A percentile compares a stretch with the other conserved stretches of the same genome.
These are phyloP conservation scores for Mycena latifolia DNA, from an alignment of 768 basidiomycete genomes.

Conservation along the genomic window DNA sequence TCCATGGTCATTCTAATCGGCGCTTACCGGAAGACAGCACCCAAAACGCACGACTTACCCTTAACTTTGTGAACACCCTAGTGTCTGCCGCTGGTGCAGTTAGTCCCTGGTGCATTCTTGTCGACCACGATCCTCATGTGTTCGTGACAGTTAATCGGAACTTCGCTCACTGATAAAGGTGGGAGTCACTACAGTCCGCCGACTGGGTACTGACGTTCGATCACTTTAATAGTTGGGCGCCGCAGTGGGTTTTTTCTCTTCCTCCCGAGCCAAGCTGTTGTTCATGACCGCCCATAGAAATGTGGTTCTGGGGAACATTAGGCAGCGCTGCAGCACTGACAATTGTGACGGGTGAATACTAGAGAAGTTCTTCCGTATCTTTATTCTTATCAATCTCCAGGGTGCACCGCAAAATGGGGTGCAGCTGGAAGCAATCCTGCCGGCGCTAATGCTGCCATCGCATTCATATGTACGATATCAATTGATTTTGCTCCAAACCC, in stretches of 20 bases:
- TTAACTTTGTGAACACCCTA: constrained; percentile 43
- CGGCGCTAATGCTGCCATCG: constrained; percentile 42
- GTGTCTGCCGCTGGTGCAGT: constrained; percentile 40
- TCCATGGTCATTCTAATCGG: background rate
- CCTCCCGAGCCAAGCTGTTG: background rate
- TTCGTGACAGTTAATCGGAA: constrained; percentile 15
- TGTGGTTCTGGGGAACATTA: constrained; percentile 45
- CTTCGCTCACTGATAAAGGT: constrained; percentile 30
- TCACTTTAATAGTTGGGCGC: constrained; percentile 36
- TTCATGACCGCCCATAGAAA: constrained; percentile 23
- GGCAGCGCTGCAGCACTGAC: constrained; percentile 34
- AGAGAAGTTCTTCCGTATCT: too few relatives aligned
- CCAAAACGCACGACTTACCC: constrained; percentile 39
- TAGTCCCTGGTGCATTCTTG: background rate
- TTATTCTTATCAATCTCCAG: constrained; percentile 17
- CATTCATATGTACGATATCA: constrained; percentile 39
- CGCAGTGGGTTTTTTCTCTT: constrained; percentile 30
- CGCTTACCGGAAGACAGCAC: constrained; percentile 23
- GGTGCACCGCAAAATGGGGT: constrained; percentile 41
- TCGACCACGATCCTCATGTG: background rate
- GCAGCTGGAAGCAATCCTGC: constrained; percentile 28
- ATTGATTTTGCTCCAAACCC: background rate
- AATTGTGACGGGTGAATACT: constrained; percentile 37
- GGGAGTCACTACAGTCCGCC: background rate
- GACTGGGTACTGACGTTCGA: background rate